Conservation (phyloP, 2,329 filamentous ascomycete species). For the Sarocladium strictum region DNA sequence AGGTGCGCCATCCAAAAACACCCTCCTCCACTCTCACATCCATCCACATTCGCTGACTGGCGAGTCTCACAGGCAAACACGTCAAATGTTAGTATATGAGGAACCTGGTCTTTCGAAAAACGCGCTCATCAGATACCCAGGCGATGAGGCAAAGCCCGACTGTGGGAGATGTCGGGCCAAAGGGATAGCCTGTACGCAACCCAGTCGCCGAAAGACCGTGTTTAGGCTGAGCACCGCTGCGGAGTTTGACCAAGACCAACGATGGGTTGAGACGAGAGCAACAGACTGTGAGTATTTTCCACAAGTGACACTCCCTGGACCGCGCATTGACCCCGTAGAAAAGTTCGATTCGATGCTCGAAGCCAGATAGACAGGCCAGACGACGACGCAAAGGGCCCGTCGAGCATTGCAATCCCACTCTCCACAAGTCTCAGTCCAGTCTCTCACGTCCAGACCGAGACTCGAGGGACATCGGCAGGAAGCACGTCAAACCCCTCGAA, state of each 20-base stretch:
- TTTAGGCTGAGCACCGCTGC: constrained; percentile 29
- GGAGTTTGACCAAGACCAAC: constrained; percentile 27
- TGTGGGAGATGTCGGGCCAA: constrained; percentile 29
- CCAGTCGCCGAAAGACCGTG: constrained; percentile 25
- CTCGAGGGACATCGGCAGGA: too few species aligned
- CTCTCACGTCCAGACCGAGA: too few species aligned
- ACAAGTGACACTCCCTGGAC: neutral
- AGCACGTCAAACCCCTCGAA: neutral
- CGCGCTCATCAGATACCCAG: constrained; percentile 14
- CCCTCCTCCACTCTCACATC: neutral
- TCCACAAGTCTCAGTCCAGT: too few species aligned
- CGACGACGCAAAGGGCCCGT: too few species aligned
- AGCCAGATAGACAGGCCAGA: neutral
- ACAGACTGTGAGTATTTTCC: constrained; percentile 24
- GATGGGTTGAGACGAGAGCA: constrained; percentile 30
- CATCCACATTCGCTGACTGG: constrained; percentile 8
- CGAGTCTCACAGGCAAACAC: constrained; percentile 16
- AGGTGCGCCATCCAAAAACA: constrained; percentile 15
- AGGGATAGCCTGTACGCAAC: constrained; percentile 26
- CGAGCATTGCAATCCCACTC: too few species aligned
- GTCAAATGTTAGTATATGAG: constrained; percentile 17
- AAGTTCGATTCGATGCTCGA: constrained; percentile 4
- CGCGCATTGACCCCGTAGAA: neutral
- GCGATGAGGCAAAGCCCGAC: constrained; percentile 31
- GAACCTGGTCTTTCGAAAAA: neutral